Base-by-base conservation (phyloP, 495 filamentous ascomycete genomes). In the Amphirosellinia nigrospora region DNA sequence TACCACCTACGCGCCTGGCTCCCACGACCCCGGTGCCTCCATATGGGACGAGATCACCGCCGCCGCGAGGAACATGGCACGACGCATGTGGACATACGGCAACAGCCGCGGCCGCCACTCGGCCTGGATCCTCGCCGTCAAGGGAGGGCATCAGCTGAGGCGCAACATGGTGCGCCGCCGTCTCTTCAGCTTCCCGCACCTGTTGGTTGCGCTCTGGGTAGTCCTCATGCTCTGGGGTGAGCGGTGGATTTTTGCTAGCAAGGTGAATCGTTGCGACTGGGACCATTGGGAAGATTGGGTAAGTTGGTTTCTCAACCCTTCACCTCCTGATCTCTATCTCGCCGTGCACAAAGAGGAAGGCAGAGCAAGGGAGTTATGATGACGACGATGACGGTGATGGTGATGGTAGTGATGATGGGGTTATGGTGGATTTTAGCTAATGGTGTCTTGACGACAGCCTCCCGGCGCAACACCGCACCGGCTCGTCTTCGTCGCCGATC, bases 241-340 rank as follows among this genome's bases (percentile, higher is more conserved):
- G 82, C 84, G 92, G 71, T 90, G 86, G 70, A 86, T 91, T 30
- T 98, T 96, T 74, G 80, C 84, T 50, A 85, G 85, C 60, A 87
- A 83, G 66, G 84, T 97, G 15, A 84, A 86, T 62, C 80, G 77
- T n/a, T 99, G 96, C 78, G 78, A 85, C 48, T 99, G 96, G 96
- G 84, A 85, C 32, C 86, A 84, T 56, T 99, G 96, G 96, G 96
- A 98, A 80, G 85, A 87, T 79, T 98, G 95, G 94, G 94, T 97
- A 84, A 79, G 91, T 80, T 23, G 9, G 15, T 21, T 3, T 30
- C 23, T 46, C 39, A 3, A 9, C 34, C 36, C 36, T 41, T 7
- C 10, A 41, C 36, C 41, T 8, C 36, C 34, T 61, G 13, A 4
- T 26, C 8, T 43, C 59, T 16, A 30, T 8, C 53, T 34, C 15